phyloP scores from a whole-genome alignment of 2,329 filamentous ascomycete genomes.

The Ascochyta rabiei region DNA sequence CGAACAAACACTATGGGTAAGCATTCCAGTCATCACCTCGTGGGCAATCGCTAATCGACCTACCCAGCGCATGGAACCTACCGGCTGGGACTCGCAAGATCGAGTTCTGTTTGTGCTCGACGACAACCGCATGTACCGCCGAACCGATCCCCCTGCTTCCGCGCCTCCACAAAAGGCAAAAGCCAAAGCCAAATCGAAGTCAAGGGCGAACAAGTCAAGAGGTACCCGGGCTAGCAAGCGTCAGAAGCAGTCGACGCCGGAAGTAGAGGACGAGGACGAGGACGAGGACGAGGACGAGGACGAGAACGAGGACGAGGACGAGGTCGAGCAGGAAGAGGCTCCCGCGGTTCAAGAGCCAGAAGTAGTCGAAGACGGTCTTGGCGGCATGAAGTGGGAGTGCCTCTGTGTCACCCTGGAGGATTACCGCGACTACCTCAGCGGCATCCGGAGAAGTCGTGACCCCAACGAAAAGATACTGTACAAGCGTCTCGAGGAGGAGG shows the following conservation, averaged over 20 bases:
- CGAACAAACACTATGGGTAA: slow-evolving; percentile 84
- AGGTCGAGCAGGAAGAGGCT: slow-evolving; percentile 33
- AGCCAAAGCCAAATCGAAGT: slow-evolving; percentile 52
- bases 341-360: slow-evolving; percentile 42
- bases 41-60: slow-evolving; percentile 24
- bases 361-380: slow-evolving; percentile 63
- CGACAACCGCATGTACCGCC: slow-evolving; percentile 89
- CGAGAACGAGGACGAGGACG: slow-evolving; percentile 52
- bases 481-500: slow-evolving; percentile 73
- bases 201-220: slow-evolving; percentile 64
- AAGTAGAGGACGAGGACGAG: slow-evolving; percentile 50
- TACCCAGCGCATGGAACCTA: slow-evolving; percentile 70
- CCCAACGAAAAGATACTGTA: slow-evolving; percentile 82
- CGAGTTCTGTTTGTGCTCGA: slow-evolving; percentile 89
- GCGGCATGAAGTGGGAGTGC: slow-evolving; percentile 87
- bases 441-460: slow-evolving; percentile 77
- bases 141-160: slow-evolving; percentile 74
- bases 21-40: slow-evolving; percentile 33
- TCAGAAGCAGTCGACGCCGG: slow-evolving; percentile 62
- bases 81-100: slow-evolving; percentile 88
- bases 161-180: slow-evolving; percentile 58
- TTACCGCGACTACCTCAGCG: slow-evolving; percentile 72
- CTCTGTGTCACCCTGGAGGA: slow-evolving; percentile 82
- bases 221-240: slow-evolving; percentile 72
- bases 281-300: slow-evolving; percentile 33